Base-by-base conservation (phyloP, 2,329 filamentous ascomycete genomes). In the Graphilbum fragrans region DNA sequence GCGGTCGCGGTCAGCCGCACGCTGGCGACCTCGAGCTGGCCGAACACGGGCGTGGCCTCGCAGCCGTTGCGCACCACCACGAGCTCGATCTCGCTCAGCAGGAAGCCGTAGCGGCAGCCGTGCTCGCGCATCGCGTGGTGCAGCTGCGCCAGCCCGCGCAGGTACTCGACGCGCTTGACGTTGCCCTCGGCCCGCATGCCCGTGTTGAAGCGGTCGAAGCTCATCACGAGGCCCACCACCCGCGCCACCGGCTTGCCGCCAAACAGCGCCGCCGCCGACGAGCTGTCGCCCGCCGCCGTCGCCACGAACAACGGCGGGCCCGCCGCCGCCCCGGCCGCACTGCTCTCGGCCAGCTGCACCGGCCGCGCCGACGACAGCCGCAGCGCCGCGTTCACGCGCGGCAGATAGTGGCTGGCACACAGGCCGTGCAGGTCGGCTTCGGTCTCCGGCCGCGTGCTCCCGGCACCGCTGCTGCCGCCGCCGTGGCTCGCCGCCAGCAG, bases 91-190 rank as follows among this genome's bases (percentile, higher is more conserved):
- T 95, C 90, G 1, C 86, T 95, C 55, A 95, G 78, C 60, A 96
- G 90, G 68, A 94, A 96, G 41, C 90, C 90, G 60, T 95, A 96
- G 45, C 90, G 80, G 57, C 86, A 93, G 50, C 80, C 80, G 63
- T 94, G 85, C 63, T 94, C 86, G 59, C 90, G 86, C 86, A 95
- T 94, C 55, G 81, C 80, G 56, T 85, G 77, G 62, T 96, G 90
- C 35, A 95, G 68, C 52, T 93, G 86, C 0, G 87, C 73, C 5
- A 96, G 76, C 2, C 86, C 86, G 39, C 83, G 80, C 18, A 95
- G 80, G 65, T 95, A 95, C 61, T 90, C 80, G 44, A 94, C 85
- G 44, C 84, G 82, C 62, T 87, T 83, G 59, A 86, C 75, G 49
- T 88, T 86, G 35, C 80, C 79, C 59, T 93, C 86, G 45, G 80